These are phyloP conservation scores for Suhomyces bokatorum DNA, from an alignment of 1,139 yeast genomes.

Conservation along the genomic window DNA sequence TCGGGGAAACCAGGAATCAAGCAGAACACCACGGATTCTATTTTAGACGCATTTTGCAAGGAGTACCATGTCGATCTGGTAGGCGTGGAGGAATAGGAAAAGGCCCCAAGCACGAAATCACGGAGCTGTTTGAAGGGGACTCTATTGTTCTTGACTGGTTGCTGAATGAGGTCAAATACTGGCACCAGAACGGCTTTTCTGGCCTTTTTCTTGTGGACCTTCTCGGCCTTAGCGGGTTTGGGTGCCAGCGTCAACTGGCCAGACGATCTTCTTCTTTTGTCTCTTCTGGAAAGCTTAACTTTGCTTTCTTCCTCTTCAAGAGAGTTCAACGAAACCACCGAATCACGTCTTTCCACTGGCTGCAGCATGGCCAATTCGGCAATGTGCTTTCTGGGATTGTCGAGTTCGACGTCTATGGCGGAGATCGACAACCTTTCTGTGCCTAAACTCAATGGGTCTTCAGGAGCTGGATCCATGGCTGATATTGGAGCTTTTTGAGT, in stretches of 20 bases:
- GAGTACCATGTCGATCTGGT: slow-evolving; percentile 9
- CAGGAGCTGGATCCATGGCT: slow-evolving; percentile 10
- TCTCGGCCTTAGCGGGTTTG: slow-evolving; percentile 17
- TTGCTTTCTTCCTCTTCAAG: slow-evolving; percentile 17
- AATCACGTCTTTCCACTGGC: slow-evolving; percentile 20
- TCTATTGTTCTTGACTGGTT: slow-evolving; percentile 24
- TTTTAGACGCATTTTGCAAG: slow-evolving; percentile 8
- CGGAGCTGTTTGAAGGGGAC: slow-evolving; percentile 44
- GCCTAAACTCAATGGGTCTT: slow-evolving; percentile 25
- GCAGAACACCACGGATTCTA: slow-evolving; percentile 54
- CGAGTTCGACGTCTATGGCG: slow-evolving; percentile 22
- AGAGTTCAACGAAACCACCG: slow-evolving; percentile 29
- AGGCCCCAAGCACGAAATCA: slow-evolving; percentile 42
- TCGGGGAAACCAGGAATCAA: slow-evolving; percentile 65
- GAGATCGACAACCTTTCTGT: slow-evolving; percentile 34
- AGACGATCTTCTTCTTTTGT: slow-evolving; percentile 47
- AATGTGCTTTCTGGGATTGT: slow-evolving; percentile 22
- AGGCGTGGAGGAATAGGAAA: not conserved
- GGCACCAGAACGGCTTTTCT: slow-evolving; percentile 38
- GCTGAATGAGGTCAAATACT: slow-evolving; percentile 18
- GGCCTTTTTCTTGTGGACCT: slow-evolving; percentile 35
- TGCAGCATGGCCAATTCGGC: slow-evolving; percentile 17
- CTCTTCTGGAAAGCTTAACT: slow-evolving; percentile 10
- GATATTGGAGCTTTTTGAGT: not conserved
- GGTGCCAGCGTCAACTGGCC: slow-evolving; percentile 14